These are phyloP conservation scores for Mallotus nudiflorus DNA, from an alignment of 345 rosid species.

Conservation along the genomic window DNA sequence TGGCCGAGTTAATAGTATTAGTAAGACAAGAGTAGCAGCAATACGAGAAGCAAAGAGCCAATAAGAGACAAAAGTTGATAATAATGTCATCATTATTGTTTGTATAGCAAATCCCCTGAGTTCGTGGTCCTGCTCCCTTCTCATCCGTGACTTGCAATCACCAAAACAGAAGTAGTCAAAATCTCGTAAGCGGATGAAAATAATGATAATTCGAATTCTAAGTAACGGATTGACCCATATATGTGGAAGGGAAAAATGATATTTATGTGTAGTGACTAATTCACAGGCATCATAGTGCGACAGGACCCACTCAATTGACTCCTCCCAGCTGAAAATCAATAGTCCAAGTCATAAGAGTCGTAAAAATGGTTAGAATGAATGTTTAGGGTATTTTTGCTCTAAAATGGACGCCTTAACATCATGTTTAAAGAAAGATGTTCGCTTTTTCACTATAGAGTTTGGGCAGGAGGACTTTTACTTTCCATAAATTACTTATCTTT, in stretches of 20 bases:
- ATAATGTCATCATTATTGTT: constrained; percentile 3
- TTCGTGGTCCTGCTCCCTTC: background rate
- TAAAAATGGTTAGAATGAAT: no score
- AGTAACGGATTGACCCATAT: background rate
- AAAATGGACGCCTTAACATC: no score
- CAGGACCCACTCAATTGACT: background rate
- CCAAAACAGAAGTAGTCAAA: background rate
- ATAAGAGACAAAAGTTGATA: background rate
- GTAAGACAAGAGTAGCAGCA: background rate
- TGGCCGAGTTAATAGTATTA: background rate
- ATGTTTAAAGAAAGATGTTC: no score
- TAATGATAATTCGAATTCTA: background rate
- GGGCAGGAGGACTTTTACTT: no score
- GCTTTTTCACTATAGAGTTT: no score
- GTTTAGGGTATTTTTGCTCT: no score
- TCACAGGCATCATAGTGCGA: background rate
- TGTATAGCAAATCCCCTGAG: background rate
- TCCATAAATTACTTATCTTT: no score
- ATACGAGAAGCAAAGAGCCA: background rate
- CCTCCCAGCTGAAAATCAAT: no score
- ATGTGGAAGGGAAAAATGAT: background rate
- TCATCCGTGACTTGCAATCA: constrained; percentile 14
- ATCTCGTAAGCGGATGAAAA: no score
- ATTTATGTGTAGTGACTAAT: background rate
- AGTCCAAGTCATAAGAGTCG: no score